Percentiles rank a stretch among this genome's conserved stretches.
Evolutionary conservation across 495 filamentous ascomycete species (phyloP).

Genomic region (Aspergillus egyptiacus): DNA sequence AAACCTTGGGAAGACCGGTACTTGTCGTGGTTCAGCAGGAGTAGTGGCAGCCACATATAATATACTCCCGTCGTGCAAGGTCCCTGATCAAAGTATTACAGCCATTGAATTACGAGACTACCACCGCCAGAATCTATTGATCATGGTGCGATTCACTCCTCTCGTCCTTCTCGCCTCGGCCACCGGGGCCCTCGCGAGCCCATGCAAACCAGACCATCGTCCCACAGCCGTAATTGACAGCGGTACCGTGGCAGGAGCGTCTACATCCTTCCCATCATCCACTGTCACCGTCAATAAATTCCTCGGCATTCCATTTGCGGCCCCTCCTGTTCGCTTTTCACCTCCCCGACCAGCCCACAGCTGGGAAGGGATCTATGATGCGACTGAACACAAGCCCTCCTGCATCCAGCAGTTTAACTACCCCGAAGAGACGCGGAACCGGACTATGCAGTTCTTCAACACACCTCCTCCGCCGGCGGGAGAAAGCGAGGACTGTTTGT

Average conservation of each 20-base stretch:
- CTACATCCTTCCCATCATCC: slow-evolving; percentile 19
- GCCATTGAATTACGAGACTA: too few relatives aligned
- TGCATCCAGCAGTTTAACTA: slow-evolving; percentile 37
- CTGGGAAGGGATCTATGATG: slow-evolving; percentile 20
- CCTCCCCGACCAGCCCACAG: slow-evolving; percentile 20
- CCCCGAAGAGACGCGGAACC: background rate
- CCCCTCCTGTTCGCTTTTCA: slow-evolving; percentile 30
- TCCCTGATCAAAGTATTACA: too few relatives aligned
- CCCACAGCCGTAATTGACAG: slow-evolving; percentile 21
- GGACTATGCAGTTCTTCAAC: slow-evolving; percentile 3
- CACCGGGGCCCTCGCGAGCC: background rate
- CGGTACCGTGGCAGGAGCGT: slow-evolving; percentile 24
- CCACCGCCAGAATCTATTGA: too few relatives aligned
- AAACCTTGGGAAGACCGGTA: too few relatives aligned
- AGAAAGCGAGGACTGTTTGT: slow-evolving; percentile 43
- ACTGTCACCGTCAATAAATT: slow-evolving; percentile 24
- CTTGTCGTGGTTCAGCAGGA: too few relatives aligned
- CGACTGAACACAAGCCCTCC: slow-evolving; percentile 24
- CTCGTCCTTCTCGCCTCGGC: background rate
- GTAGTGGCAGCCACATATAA: too few relatives aligned
- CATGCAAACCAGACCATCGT: background rate
- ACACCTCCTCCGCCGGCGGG: slow-evolving; percentile 2
- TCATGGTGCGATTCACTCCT: too few relatives aligned
- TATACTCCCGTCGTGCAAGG: too few relatives aligned
- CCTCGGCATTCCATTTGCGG: slow-evolving; percentile 28